These are phyloP conservation scores for Xylaria sp. DNA, from an alignment of 2,329 filamentous ascomycete genomes.

Conservation along the genomic window DNA sequence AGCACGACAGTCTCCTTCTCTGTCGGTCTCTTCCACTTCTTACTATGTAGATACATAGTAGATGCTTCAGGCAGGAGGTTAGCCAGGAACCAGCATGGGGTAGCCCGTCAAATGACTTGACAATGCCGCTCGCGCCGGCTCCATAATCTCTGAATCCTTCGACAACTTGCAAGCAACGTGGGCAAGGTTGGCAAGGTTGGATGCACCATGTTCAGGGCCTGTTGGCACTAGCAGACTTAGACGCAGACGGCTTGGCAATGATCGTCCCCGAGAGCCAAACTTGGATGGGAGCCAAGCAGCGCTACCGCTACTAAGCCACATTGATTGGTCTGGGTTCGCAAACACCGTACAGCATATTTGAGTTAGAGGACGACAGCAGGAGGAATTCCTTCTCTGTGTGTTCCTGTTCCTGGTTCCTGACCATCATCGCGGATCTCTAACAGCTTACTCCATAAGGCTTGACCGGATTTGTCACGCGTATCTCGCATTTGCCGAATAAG, in stretches of 20 bases:
- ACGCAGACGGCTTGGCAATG: constrained; percentile 22
- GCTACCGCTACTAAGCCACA: constrained; percentile 1
- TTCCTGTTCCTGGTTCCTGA: constrained; percentile 14
- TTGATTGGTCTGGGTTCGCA: constrained; percentile 8
- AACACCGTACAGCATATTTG: constrained; percentile 13
- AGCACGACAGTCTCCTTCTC: background rate
- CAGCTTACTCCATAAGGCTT: constrained; percentile 11
- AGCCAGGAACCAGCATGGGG: constrained; percentile 4
- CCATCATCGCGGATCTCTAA: constrained; percentile 7
- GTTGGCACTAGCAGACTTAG: constrained; percentile 10
- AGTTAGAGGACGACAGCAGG: constrained; percentile 21
- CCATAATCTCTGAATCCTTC: constrained; percentile 30
- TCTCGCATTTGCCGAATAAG: constrained; percentile 27
- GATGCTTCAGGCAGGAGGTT: constrained; percentile 26
- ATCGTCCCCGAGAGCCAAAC: constrained; percentile 15
- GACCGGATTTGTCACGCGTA: constrained; percentile 27
- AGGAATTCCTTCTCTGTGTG: background rate
- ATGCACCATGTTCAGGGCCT: constrained; percentile 8
- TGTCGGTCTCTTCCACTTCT: background rate
- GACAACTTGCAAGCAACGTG: constrained; percentile 8
- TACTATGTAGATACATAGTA: background rate
- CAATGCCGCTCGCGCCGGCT: constrained; percentile 19
- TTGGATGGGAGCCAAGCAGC: constrained; percentile 9
- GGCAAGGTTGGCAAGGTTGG: too few relatives aligned
- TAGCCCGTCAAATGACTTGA: constrained; percentile 23